These are phyloP conservation scores for Dipodascus geniculatus DNA, from an alignment of 805 yeast species.

Conservation along the genomic window DNA sequence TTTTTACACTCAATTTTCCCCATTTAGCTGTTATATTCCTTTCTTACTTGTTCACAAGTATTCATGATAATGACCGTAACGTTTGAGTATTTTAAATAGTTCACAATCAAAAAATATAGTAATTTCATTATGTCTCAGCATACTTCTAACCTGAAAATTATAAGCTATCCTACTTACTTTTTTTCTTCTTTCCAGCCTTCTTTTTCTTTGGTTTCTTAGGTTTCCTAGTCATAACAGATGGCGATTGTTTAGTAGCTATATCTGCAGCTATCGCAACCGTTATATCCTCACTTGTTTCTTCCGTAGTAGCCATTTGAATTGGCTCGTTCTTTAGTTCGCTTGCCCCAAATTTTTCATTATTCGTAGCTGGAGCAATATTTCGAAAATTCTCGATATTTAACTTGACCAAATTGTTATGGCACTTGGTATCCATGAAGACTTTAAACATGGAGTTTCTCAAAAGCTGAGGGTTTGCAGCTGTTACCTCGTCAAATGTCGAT, in stretches of 20 bases:
- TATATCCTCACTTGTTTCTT: no score
- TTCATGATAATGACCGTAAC: no score
- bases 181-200: neutral
- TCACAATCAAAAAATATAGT: no score
- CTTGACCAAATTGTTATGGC: neutral
- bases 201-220: neutral
- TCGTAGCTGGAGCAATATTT: neutral
- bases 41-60: no score
- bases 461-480: neutral
- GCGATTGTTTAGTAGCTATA: no score
- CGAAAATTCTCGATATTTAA: neutral
- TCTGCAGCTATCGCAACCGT: no score
- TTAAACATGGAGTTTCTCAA: neutral
- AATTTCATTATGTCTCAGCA: no score
- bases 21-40: neutral
- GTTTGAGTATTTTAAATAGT: no score
- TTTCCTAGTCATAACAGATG: neutral
- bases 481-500: neutral
- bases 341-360: no score
- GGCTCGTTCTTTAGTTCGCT: no score
- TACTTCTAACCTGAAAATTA: no score
- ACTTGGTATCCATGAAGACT: neutral
- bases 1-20: neutral
- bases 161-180: neutral
- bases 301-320: no score